Evolutionary conservation across 176 grass and related monocot species (phyloP).

Genomic region (Pontederia crassipes): DNA sequence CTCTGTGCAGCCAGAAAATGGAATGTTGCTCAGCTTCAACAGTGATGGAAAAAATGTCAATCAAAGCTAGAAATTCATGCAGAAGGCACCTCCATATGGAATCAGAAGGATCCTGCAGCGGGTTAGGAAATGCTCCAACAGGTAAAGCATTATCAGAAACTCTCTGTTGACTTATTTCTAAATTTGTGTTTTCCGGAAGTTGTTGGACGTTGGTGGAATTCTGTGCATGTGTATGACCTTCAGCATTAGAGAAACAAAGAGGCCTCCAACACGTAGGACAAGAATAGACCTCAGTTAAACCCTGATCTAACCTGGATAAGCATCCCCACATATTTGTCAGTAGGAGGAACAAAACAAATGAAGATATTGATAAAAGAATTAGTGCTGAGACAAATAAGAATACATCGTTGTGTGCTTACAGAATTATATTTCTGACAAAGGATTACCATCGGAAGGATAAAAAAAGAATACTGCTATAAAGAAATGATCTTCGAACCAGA

Average conservation of each 20-base stretch:
- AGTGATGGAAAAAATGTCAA: background rate
- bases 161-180: conserved; percentile 54
- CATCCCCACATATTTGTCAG: no score
- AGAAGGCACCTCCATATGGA: conserved; percentile 67
- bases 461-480: no score
- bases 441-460: no score
- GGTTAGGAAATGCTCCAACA: conserved; percentile 26
- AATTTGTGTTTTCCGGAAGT: conserved; percentile 59
- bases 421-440: no score
- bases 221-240: conserved; percentile 26
- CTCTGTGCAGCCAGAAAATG: conserved; percentile 31
- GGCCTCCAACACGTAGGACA: conserved; percentile 95
- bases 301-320: conserved; percentile 82
- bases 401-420: no score
- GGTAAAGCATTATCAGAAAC: conserved; percentile 42
- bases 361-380: no score
- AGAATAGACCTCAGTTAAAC: conserved; percentile 80
- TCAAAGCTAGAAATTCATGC: background rate
- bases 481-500: no score
- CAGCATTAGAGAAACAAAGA: conserved; percentile 42
- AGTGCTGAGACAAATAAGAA: no score
- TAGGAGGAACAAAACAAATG: no score
- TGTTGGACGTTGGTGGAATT: conserved; percentile 40
- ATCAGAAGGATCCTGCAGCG: conserved; percentile 57
- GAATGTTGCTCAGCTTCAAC: background rate